Evolutionary conservation across 23 red algal species (phyloP), one percentile per base, ranked within the genome.

Genomic region (Gracilaria caudata): DNA sequence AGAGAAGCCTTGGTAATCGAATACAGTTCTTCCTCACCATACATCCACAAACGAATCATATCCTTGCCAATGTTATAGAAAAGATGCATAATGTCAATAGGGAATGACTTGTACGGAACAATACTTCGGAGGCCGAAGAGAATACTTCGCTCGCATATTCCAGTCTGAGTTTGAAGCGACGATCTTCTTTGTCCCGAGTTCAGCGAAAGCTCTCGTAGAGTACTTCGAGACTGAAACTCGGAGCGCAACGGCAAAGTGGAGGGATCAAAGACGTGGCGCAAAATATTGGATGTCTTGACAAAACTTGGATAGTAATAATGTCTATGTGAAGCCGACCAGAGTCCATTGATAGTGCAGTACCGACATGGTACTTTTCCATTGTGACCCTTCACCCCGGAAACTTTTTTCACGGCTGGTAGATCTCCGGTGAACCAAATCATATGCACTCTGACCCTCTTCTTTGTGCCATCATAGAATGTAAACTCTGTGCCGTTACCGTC

Each of bases 351-450:
- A 10, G 4, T 9, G 20, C 68, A 73, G 68, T 43, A 73, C 35
- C 68, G 7, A 73, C 68, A 73, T 35, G 68, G 68, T 10, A 7
- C 21, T 46, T 73, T 73, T n/a, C 68, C 68, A 46, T 73, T 73
- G 4, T 73, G 68, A n/a, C 40, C 68, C 34, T 73, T 39, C 19
- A 73, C 4, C 68, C 7, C 68, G 11, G 68, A 7, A 10, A 73
- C 34, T 21, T 73, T 73, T 25, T 73, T 73, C 68, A 39, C 28
- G 8, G 68, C 68, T 23, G 68, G 68, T 4, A 73, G 68, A 73
- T 73, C 68, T 21, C 68, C 68, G 33, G 10, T 13, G 34, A 39
- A 73, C 68, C 23, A 73, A 6, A 68, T 4, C 12, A 77, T 3
- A 77, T 77, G 72, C 2, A 77, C 72, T 55, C 72, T 13, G 12